Evolutionary conservation across 257 asterid species (phyloP), one percentile per base, ranked within the genome.

Genomic region (Echites panduratus): DNA sequence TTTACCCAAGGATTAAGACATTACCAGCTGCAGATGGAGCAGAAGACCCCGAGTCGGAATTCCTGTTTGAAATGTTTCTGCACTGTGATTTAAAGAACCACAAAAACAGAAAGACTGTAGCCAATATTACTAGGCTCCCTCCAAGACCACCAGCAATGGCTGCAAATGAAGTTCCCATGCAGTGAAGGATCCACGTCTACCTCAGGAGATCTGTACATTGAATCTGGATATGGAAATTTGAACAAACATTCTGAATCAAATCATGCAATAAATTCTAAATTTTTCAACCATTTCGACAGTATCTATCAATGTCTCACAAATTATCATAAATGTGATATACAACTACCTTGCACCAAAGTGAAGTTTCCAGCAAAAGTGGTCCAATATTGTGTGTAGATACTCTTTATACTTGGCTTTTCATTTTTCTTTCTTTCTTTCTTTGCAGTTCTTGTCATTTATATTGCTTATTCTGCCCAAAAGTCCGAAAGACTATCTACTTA

Each of bases 1-100:
- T n/a, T 45, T n/a, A 43, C 58, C 41, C n/a, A 16, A 19, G 14
- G 12, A 52, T 12, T 68, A 52, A n/a, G 14, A 56, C 20, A 68
- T 79, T 87, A 87, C 89, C 90, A 72, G 75, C 87, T 77, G 90
- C 88, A 70, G 96, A 85, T 68, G 88, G 92, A 75, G 82, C 90
- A 54, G 96, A 88, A 61, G 97, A 90, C 61, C 78, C 86, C 11
- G 93, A 77, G 62, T 88, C 93, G 8, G 96, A 90, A 61, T 82
- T 89, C 79, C 62, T 84, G 73, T 87, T 87, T 14, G 90, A 74
- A 20, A 52, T 35, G 9, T 72, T 68, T 79, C 79, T 72, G 72
- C 67, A 72, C 17, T 63, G 83, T 12, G 76, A 73, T 44, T 76
- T 70, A 56, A 79, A 77, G 75, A 74, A 77, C 82, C 87, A 82